phyloP scores from a whole-genome alignment of 2,329 filamentous ascomycete species.

The Talaromyces sp. region DNA sequence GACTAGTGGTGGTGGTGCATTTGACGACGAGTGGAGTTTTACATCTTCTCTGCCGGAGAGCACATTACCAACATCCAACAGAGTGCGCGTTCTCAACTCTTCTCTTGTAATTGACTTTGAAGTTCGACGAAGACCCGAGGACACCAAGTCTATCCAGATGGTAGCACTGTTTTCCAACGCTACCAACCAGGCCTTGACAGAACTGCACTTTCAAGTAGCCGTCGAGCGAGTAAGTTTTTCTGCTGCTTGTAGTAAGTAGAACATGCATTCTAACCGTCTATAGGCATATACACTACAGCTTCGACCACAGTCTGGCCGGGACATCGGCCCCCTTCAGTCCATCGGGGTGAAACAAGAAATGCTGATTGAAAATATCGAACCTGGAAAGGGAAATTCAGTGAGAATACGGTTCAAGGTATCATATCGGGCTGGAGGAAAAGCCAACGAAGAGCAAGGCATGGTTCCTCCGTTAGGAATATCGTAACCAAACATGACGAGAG shows the following conservation, averaged over 20 bases:
- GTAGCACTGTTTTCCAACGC: slow-evolving; percentile 81
- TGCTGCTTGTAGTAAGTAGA: not conserved
- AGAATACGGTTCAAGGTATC: slow-evolving; percentile 87
- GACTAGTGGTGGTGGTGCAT: slow-evolving; percentile 27
- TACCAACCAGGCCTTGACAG: slow-evolving; percentile 64
- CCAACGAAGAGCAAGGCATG: slow-evolving; percentile 76
- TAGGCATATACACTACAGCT: slow-evolving; percentile 78
- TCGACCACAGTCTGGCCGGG: slow-evolving; percentile 77
- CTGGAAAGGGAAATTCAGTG: slow-evolving; percentile 68
- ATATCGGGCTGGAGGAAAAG: slow-evolving; percentile 63
- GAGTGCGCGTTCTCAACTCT: slow-evolving; percentile 64
- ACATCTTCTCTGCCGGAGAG: slow-evolving; percentile 72
- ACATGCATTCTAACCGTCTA: not conserved
- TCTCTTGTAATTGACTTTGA: slow-evolving; percentile 69
- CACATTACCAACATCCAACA: slow-evolving; percentile 57
- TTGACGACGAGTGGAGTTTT: slow-evolving; percentile 92
- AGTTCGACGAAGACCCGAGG: slow-evolving; percentile 55
- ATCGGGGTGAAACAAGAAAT: slow-evolving; percentile 80
- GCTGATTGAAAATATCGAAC: slow-evolving; percentile 68
- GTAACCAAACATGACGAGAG: slow-evolving; percentile 31
- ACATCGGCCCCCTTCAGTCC: slow-evolving; percentile 65
- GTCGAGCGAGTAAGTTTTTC: slow-evolving; percentile 72
- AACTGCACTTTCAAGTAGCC: slow-evolving; percentile 86
- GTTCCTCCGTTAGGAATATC: slow-evolving; percentile 73
- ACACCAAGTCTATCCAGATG: slow-evolving; percentile 60